Base-by-base conservation (phyloP, 192 early-diverging fungal species). In the Chytriomyces hyalinus region DNA sequence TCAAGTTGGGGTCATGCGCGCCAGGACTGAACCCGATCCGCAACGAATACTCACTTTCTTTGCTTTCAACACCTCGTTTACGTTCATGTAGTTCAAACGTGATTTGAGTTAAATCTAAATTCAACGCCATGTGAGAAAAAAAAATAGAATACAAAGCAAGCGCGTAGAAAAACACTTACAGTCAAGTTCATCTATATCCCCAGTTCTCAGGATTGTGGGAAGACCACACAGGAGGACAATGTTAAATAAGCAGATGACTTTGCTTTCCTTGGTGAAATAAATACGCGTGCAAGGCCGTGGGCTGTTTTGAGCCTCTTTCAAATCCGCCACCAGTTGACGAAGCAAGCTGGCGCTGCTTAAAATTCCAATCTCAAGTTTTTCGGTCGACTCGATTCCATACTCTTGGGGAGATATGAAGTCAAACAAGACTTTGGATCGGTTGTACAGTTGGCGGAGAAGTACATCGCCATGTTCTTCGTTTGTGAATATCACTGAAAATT, bases 81-180 rank as follows among this genome's bases (percentile, higher is more conserved):
- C 96, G 86, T 86, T 97, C 96, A 69, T 97, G 96, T 3, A 99
- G 83, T 81, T 99, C 97, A 84, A 99, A 97, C 6, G 94, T 96
- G 65, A 99, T 99, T 74, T 99, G 97, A 1, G 97, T 97, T 61
- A 98, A 80, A 80, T 96, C 93, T 94, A 77, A 22, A 49, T 26
- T 26, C 24, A 26, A 26, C 24, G 24, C 24, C 0, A 26, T 26
- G 24, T 26, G 24, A 26, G n/a, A 48, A 44, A 1, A 50, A 36
- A 78, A 11, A 65, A 76, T 13, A 75, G 17, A 50, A 49, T 8
- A 57, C 61, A 28, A 45, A 26, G 50, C 50, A 26, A n/a, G 78
- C 48, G 43, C 45, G 36, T 4, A 13, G n/a, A 83, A 78, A 78
- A 72, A 75, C 24, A 82, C 88, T 84, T 84, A 94, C 93, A 99